These are phyloP conservation scores for Rhododendron henanense DNA, from an alignment of 148 eudicot species.

Conservation along the genomic window DNA sequence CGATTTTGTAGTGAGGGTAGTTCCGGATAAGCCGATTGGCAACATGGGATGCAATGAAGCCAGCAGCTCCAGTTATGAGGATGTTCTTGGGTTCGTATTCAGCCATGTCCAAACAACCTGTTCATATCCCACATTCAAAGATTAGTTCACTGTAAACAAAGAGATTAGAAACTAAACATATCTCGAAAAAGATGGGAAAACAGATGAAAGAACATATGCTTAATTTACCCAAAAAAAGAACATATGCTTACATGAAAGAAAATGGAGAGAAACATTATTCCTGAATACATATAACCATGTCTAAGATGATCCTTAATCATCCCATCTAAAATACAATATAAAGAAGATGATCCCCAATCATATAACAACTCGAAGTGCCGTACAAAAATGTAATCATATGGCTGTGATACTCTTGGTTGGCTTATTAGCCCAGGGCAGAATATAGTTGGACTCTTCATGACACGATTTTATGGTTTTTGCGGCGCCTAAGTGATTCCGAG, in stretches of 20 bases:
- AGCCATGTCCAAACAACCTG: conserved; percentile 8
- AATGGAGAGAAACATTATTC: background rate
- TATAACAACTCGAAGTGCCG: background rate
- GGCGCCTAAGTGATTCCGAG: background rate
- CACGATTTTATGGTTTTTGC: background rate
- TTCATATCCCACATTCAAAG: background rate
- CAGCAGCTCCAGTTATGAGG: conserved; percentile 20
- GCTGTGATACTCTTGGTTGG: background rate
- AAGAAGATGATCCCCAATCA: background rate
- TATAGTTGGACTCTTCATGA: background rate
- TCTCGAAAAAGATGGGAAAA: background rate
- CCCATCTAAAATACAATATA: too few species aligned
- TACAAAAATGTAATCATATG: background rate
- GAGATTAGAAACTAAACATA: background rate
- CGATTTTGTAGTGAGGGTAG: conserved; percentile 10
- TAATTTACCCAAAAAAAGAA: background rate
- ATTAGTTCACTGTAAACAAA: background rate
- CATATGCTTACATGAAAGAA: background rate
- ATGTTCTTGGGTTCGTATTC: conserved; percentile 13
- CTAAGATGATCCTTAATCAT: background rate
- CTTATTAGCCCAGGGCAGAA: background rate
- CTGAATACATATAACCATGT: background rate
- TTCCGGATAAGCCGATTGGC: conserved; percentile 17
- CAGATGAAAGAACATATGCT: background rate
- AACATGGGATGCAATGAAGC: conserved; percentile 17